Base-by-base conservation (phyloP, 202 grass and related monocot species). In the Brachypodium distachyon region DNA sequence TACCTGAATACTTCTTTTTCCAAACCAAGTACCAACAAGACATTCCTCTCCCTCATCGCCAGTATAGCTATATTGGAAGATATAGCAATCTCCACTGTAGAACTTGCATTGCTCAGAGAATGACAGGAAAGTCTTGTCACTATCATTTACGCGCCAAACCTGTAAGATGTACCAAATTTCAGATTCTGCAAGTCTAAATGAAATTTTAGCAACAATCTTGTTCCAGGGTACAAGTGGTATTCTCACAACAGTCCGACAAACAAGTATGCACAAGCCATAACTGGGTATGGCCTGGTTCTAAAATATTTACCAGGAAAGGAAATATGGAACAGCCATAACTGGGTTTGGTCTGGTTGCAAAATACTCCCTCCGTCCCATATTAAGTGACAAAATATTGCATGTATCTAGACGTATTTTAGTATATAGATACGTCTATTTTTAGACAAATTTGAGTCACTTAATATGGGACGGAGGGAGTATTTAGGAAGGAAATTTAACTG, bases 1-100 rank as follows among this genome's bases (percentile, higher is more conserved):
- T 90, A 95, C 96, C 96, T 98, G 77, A 54, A 86, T 59, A 56
- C 96, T 98, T 67, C 72, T 98, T 69, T 92, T 88, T 12, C 96
- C 96, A 54, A 90, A 95, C 96, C 96, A 98, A 74, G 91, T 95
- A 69, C 96, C 96, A 56, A 98, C 85, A 28, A 98, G 68, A 69
- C 85, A 90, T 71, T 98, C 92, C 42, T 98, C 96, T 47, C 81
- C 89, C 37, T 87, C 83, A 3, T 92, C 89, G 57, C 91, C 89
- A 78, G 89, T 78, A 77, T 98, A 98, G 77, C 74, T 83, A 86
- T 98, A 98, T 90, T 92, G 96, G 81, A 99, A 99, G 39, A 99
- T 90, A 76, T 95, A 95, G 75, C 92, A 95, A 62, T 99, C 92
- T 41, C 96, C 92, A 83, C 83, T 92, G 61, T 90, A 99, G 81